Base-by-base conservation (phyloP, 2,329 filamentous ascomycete species). In the Tolypocladium pustulatum region DNA sequence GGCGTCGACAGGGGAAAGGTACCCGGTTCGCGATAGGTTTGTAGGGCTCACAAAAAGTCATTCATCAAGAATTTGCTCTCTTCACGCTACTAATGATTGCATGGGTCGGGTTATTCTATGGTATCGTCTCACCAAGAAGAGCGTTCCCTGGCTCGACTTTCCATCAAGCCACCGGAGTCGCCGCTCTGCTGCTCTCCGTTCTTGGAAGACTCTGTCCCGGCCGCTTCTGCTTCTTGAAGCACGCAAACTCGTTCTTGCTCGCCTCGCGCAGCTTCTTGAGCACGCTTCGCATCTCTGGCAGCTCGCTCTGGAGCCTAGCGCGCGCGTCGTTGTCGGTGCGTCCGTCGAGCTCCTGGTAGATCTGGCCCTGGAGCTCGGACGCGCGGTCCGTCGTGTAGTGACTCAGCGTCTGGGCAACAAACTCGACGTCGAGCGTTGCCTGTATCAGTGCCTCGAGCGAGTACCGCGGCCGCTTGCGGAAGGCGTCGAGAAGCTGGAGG, bases 391-490 rank as follows among this genome's bases (percentile, higher is more conserved):
- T 94, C 0, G 90, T 94, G 72, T 95, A 99, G 65, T 92, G 87
- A 61, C 84, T 89, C 38, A 99, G 81, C 6, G 93, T 97, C 76
- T 99, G 94, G 0, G 92, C 90, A 59, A 97, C 87, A 69, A 99
- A 97, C 73, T 99, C 94, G 1, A 97, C 92, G 68, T 99, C 94
- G 1, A 99, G 83, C 0, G 94, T 99, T 1, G 95, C 95, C 74
- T 99, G 95, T 87, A 97, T 96, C 56, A 99, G 82, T 8, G 89
- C 87, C 6, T 88, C 80, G 0, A 99, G 84, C 1, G 85, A 82
- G 74, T 94, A 97, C 25, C 78, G 78, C 5, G 79, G 72, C 8
- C 87, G 85, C 40, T 71, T 82, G 78, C 76, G 77, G 78, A 97
- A 96, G 0, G 90, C 87, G 34, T 87, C 82, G 20, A 97, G 85